phyloP scores from a whole-genome alignment of 2,329 filamentous ascomycete species.

The Hortaea werneckii region DNA sequence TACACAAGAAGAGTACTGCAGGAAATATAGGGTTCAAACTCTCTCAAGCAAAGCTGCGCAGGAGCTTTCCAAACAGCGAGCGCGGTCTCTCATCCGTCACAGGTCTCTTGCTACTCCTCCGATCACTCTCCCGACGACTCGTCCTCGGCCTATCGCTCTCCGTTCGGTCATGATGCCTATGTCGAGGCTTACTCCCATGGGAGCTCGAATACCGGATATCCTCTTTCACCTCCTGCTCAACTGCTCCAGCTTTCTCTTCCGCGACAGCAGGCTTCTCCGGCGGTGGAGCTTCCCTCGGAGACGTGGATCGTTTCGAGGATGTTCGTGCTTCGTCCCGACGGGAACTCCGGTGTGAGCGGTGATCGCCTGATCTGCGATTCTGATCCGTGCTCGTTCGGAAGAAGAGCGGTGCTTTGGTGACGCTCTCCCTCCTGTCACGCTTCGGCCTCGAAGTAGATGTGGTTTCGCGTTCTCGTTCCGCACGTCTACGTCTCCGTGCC shows the following conservation, averaged over 20 bases:
- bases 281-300: background rate
- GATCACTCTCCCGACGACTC: slow-evolving; percentile 6
- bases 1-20: too few species aligned
- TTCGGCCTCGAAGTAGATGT: slow-evolving; percentile 12
- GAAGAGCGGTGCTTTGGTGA: slow-evolving; percentile 4
- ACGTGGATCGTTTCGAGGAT: background rate
- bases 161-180: slow-evolving; percentile 3
- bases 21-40: too few species aligned
- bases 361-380: background rate
- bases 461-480: slow-evolving; percentile 9
- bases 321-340: background rate
- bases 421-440: slow-evolving; percentile 2
- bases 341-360: background rate
- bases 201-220: slow-evolving; percentile 1
- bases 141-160: slow-evolving; percentile 2
- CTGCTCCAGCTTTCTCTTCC: background rate
- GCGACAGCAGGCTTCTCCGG: background rate
- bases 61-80: slow-evolving; percentile 1
- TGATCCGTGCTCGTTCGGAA: slow-evolving; percentile 3
- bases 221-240: background rate
- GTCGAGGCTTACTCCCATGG: slow-evolving; percentile 1
- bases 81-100: slow-evolving; percentile 2
- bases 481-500: slow-evolving; percentile 7
- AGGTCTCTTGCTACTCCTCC: background rate
- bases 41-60: background rate